phyloP scores from a whole-genome alignment of 192 early-diverging fungal genomes.

The Dispira simplex region DNA sequence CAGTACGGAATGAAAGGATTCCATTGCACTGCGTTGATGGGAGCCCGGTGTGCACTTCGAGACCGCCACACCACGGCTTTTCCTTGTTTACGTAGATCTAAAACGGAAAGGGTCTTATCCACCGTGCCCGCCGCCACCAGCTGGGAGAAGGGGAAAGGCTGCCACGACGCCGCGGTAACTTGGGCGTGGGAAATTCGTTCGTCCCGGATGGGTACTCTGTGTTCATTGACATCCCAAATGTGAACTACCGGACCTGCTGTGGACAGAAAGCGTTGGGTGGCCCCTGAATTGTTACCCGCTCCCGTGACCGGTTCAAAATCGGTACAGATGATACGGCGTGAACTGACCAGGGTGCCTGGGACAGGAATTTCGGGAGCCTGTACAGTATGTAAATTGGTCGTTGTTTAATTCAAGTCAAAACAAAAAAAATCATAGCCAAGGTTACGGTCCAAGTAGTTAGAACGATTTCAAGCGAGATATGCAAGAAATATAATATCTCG shows the following conservation, averaged over 20 bases:
- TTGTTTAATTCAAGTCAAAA: conserved; percentile 7
- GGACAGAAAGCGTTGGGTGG: conserved; percentile 21
- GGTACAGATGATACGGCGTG: conserved; percentile 21
- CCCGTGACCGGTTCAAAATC: conserved; percentile 24
- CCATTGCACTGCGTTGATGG: conserved; percentile 41
- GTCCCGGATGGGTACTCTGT: not conserved
- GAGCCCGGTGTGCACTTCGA: conserved; percentile 21
- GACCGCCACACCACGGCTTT: conserved; percentile 35
- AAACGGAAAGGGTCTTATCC: conserved; percentile 20
- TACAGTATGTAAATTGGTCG: not conserved
- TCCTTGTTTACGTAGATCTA: conserved; percentile 30
- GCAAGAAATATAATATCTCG: not conserved
- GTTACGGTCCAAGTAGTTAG: not conserved
- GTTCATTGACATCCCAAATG: conserved; percentile 22
- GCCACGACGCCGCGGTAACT: conserved; percentile 21
- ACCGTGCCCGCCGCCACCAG: conserved; percentile 21
- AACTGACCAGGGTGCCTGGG: conserved; percentile 25
- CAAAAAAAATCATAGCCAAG: not conserved
- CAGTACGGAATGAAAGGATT: conserved; percentile 64
- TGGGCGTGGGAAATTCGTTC: conserved; percentile 21
- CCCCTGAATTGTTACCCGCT: conserved; percentile 16
- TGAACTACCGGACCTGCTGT: conserved; percentile 26
- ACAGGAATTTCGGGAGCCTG: conserved; percentile 28
- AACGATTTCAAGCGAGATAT: not conserved
- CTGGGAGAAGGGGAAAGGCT: conserved; percentile 19